Evolutionary conservation across 495 filamentous ascomycete species (phyloP), one percentile per base, ranked within the genome.

Genomic region (Podospora pseudocomata): DNA sequence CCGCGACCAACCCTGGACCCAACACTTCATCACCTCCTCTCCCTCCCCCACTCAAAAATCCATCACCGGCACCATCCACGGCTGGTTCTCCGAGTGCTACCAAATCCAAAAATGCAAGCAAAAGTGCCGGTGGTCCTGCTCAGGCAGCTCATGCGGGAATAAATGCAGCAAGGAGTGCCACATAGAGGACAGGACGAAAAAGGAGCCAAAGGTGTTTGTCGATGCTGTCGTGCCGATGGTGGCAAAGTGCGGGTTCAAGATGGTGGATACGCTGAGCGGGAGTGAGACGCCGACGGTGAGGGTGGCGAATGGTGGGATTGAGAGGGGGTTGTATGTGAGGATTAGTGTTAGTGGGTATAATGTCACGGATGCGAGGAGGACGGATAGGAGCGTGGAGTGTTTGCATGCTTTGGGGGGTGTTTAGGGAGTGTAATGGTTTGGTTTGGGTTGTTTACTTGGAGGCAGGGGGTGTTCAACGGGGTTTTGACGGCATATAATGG

Each of bases 41-140:
- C 34, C 5, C 59, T 2, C 58, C 32, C 26, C 44, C 53, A 44
- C 63, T n/a, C 30, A 32, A 32, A 56, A 62, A n/a, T 55, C 63
- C 49, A 63, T 77, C 32, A 64, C 62, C 34, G 75, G 71, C 11
- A 67, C 69, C n/a, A 67, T 77, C 5, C 73, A 75, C 66, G 71
- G 75, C 34, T 77, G 75, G 75, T 65, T 74, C 44, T 70, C 65
- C 62, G 66, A 75, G 60, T 77, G 75, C 65, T 30, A 68, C 57
- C 71, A 75, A 53, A 58, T 16, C 4, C 49, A 66, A 30, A 55
- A 67, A 58, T 74, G 71, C 59, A 13, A n/a, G n/a, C 9, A 65
- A 49, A 39, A 23, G 4, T 71, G 69, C 60, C 27, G 70, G 69
- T 66, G 18, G 16, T 68, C 65, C 7, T 61, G 60, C 65, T 62